phyloP scores from a whole-genome alignment of 345 rosid species.

The Hibiscus syriacus region DNA sequence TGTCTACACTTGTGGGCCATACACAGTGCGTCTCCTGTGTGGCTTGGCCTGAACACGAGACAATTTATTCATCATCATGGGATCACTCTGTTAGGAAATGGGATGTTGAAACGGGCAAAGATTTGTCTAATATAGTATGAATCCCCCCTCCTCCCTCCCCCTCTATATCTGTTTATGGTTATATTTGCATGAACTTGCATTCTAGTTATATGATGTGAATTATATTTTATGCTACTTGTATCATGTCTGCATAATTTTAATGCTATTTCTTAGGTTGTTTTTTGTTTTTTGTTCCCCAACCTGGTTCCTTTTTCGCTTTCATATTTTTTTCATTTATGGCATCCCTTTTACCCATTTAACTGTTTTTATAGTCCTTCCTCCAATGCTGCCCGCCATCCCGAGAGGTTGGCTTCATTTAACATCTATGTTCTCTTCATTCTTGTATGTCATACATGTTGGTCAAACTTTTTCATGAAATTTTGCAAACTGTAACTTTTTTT shows the following conservation, averaged over 20 bases:
- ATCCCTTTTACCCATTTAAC: background rate
- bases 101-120: constrained; percentile 89
- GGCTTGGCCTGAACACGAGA: constrained; percentile 67
- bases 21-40: constrained; percentile 82
- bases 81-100: constrained; percentile 87
- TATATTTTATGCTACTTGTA: background rate
- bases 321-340: background rate
- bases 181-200: background rate
- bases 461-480: background rate
- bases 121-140: constrained; percentile 55
- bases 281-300: background rate
- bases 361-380: background rate
- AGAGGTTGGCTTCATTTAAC: background rate
- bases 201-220: no score
- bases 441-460: background rate
- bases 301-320: background rate
- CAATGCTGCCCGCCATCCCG: background rate
- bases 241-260: background rate
- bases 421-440: background rate
- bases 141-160: constrained; percentile 3
- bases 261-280: background rate
- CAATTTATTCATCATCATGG: constrained; percentile 86
- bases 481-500: background rate
- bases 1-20: constrained; percentile 80
- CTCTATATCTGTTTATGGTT: constrained; percentile 2